A percentile compares a stretch with the other conserved stretches of the same genome.
Conservation (phyloP, 305 asterid genomes). For the Solanum hybrid region DNA sequence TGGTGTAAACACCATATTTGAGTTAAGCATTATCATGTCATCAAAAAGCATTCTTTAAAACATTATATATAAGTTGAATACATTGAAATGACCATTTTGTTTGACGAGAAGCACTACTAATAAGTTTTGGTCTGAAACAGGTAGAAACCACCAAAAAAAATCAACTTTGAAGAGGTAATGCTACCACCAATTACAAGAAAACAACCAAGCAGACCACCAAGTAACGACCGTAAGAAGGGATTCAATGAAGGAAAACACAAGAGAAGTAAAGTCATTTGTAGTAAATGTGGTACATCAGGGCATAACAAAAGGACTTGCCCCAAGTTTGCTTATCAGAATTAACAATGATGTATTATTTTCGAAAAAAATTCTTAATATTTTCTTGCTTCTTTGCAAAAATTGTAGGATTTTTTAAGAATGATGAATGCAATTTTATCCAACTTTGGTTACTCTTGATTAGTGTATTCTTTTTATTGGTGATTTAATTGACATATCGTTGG, state of each 20-base stretch:
- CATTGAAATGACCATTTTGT: not conserved
- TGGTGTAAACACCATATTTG: too few species aligned
- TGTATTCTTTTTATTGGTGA: not conserved
- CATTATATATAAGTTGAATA: not conserved
- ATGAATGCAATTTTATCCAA: not conserved
- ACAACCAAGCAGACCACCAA: too few species aligned
- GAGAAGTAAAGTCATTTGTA: not conserved
- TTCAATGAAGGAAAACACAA: not conserved
- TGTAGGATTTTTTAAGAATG: not conserved
- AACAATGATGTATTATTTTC: not conserved
- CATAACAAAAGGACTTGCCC: not conserved
- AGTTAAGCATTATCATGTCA: not conserved
- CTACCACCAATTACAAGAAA: too few species aligned
- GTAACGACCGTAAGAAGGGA: too few species aligned
- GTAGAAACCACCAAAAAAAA: not conserved
- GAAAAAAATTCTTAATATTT: too few species aligned
- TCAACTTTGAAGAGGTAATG: not conserved
- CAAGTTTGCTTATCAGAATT: not conserved
- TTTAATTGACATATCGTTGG: not conserved
- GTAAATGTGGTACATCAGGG: not conserved
- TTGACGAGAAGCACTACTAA: not conserved
- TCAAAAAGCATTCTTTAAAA: too few species aligned
- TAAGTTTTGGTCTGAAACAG: too few species aligned
- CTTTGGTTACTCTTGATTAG: too few species aligned
- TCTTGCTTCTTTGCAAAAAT: not conserved